Evolutionary conservation across 352 stramenopile genomes (phyloP).

Genomic region (Phytophthora pistaciae): DNA sequence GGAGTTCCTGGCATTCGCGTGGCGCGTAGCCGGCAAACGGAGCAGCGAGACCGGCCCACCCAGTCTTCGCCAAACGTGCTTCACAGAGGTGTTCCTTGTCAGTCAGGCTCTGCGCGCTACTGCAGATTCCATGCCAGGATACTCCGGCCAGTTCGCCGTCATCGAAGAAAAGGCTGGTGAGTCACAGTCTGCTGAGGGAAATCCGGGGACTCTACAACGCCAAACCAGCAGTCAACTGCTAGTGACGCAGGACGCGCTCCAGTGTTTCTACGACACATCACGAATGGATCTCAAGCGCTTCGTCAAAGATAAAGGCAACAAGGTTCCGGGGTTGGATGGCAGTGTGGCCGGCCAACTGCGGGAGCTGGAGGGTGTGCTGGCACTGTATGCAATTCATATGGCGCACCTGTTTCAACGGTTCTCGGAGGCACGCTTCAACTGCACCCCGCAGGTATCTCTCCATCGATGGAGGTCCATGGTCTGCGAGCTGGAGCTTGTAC

Average conservation of each 20-base stretch:
- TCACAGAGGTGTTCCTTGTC: constrained; percentile 57
- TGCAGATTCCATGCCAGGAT: constrained; percentile 27
- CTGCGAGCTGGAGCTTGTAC: constrained; percentile 39
- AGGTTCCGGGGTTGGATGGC: neutral
- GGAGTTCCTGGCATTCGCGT: constrained; percentile 51
- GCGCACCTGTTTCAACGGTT: constrained; percentile 56
- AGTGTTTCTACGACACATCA: constrained; percentile 39
- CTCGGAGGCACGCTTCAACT: constrained; percentile 40
- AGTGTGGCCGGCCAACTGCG: constrained; percentile 1
- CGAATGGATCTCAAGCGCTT: constrained; percentile 19
- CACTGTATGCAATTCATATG: constrained; percentile 50
- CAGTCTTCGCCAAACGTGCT: constrained; percentile 26
- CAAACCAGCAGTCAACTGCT: constrained; percentile 4
- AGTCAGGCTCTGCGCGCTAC: constrained; percentile 44
- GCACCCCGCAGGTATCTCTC: constrained; percentile 31
- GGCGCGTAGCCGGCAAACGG: constrained; percentile 51
- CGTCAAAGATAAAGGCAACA: constrained; percentile 2
- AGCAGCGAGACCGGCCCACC: neutral
- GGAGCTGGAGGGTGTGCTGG: constrained; percentile 50
- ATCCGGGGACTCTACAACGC: neutral
- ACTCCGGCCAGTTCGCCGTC: constrained; percentile 3
- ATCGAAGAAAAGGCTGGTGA: constrained; percentile 6
- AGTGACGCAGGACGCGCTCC: constrained; percentile 9
- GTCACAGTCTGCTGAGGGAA: constrained; percentile 4
- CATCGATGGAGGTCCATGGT: constrained; percentile 47